phyloP scores from a whole-genome alignment of 495 filamentous ascomycete genomes.

The Talaromyces liani region DNA sequence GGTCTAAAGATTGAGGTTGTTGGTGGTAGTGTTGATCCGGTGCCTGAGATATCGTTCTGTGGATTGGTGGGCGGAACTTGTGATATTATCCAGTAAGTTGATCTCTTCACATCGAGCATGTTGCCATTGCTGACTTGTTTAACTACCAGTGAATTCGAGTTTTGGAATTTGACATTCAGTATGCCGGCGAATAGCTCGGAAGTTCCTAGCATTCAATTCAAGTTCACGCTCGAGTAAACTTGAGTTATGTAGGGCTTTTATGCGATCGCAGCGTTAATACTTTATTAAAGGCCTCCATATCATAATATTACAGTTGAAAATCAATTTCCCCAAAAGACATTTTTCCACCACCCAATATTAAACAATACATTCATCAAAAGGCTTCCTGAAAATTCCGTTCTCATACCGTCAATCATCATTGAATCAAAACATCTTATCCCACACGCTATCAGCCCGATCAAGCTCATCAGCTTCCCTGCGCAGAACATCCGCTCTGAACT shows the following conservation, averaged over 20 bases:
- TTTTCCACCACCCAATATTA: neutral
- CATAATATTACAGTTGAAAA: neutral
- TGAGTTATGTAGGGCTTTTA: neutral
- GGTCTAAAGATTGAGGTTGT: slow-evolving; percentile 17
- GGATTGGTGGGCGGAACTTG: slow-evolving; percentile 5
- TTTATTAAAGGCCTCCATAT: neutral
- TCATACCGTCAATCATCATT: neutral
- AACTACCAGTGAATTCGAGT: slow-evolving; percentile 27
- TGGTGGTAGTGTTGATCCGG: neutral
- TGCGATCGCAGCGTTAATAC: neutral
- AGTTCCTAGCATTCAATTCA: slow-evolving; percentile 20
- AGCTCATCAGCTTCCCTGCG: slow-evolving; percentile 48
- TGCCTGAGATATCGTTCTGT: slow-evolving; percentile 1
- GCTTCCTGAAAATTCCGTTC: too few species aligned
- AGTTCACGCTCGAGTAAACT: slow-evolving; percentile 13
- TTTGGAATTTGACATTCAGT: slow-evolving; percentile 29
- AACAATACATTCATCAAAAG: neutral
- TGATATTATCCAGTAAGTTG: slow-evolving; percentile 7
- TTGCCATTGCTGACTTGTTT: neutral
- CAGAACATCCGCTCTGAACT: slow-evolving; percentile 54
- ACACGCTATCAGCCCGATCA: slow-evolving; percentile 33
- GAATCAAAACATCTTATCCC: slow-evolving; percentile 21
- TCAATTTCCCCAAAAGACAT: neutral
- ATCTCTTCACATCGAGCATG: neutral
- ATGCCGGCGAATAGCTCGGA: slow-evolving; percentile 21